These are phyloP conservation scores for Penicillium sp. DNA, from an alignment of 2,329 filamentous ascomycete species.

Conservation along the genomic window DNA sequence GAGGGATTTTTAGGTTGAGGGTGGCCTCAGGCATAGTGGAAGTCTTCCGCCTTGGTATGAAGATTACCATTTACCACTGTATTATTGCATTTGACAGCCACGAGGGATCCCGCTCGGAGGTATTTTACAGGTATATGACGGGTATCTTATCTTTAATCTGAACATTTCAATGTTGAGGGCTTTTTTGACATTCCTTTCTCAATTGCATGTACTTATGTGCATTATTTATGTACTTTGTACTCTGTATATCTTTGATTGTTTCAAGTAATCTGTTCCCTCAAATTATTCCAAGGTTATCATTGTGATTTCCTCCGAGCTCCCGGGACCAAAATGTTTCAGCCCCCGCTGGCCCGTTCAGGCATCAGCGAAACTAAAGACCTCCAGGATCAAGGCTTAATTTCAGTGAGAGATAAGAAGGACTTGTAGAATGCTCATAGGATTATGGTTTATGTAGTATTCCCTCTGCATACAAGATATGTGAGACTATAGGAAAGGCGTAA, in stretches of 20 bases:
- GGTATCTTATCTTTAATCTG: background rate
- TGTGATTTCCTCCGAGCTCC: background rate
- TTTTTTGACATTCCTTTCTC: background rate
- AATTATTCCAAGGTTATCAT: background rate
- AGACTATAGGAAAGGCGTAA: background rate
- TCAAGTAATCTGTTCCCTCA: too few species aligned
- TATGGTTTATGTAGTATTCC: background rate
- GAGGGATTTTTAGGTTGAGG: constrained; percentile 21
- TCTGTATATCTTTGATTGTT: too few species aligned
- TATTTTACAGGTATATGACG: background rate
- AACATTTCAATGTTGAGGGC: background rate
- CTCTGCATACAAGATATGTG: background rate
- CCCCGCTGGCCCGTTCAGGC: constrained; percentile 8
- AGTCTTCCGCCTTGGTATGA: constrained; percentile 5
- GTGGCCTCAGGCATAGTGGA: background rate
- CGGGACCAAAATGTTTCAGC: constrained; percentile 5
- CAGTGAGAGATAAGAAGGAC: background rate
- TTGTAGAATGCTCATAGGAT: background rate
- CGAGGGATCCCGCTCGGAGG: constrained; percentile 7
- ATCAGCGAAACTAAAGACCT: constrained; percentile 11
- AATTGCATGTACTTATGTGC: background rate
- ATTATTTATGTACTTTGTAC: background rate
- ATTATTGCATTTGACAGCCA: background rate
- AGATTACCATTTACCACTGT: constrained; percentile 1
- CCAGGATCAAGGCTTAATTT: constrained; percentile 18